These are phyloP conservation scores for Microcyclospora tardicrescens DNA, from an alignment of 2,329 filamentous ascomycete genomes.

Conservation along the genomic window DNA sequence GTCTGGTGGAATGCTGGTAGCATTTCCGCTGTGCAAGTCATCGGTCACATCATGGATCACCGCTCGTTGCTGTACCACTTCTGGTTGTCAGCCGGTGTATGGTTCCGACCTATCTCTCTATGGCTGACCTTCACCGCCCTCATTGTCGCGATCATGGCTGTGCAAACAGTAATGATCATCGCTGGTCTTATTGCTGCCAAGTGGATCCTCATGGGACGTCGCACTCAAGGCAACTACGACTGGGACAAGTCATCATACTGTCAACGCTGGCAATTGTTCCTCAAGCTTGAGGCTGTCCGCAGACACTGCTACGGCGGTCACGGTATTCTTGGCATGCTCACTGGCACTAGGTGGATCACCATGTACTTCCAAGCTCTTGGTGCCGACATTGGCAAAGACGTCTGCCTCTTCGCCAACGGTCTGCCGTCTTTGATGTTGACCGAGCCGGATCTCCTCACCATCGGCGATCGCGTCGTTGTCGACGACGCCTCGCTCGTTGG, in stretches of 20 bases:
- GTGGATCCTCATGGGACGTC: constrained; percentile 40
- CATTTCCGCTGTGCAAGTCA: constrained; percentile 37
- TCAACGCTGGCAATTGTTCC: constrained; percentile 45
- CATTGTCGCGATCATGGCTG: constrained; percentile 31
- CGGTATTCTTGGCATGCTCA: constrained; percentile 41
- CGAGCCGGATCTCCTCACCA: constrained; percentile 42
- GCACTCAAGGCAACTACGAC: constrained; percentile 41
- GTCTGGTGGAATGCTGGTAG: constrained; percentile 41
- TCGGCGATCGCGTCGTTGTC: constrained; percentile 41
- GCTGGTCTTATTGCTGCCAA: constrained; percentile 35
- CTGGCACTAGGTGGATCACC: constrained; percentile 40
- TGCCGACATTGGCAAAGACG: constrained; percentile 42
- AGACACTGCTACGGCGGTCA: constrained; percentile 38
- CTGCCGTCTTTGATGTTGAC: constrained; percentile 42
- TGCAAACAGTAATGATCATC: constrained; percentile 33
- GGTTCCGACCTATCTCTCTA: constrained; percentile 25
- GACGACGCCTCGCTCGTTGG: constrained; percentile 45
- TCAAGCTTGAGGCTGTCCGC: constrained; percentile 39
- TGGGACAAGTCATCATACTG: constrained; percentile 45
- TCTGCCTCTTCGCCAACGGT: constrained; percentile 43
- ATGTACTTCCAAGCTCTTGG: constrained; percentile 43
- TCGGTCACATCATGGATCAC: constrained; percentile 24
- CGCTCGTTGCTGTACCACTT: constrained; percentile 1
- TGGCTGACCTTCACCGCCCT: constrained; percentile 29
- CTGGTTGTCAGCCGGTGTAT: constrained; percentile 2